Evolutionary conservation across 371 early-diverging fungal genomes (phyloP).

Genomic region (Rhizomucor pusillus): DNA sequence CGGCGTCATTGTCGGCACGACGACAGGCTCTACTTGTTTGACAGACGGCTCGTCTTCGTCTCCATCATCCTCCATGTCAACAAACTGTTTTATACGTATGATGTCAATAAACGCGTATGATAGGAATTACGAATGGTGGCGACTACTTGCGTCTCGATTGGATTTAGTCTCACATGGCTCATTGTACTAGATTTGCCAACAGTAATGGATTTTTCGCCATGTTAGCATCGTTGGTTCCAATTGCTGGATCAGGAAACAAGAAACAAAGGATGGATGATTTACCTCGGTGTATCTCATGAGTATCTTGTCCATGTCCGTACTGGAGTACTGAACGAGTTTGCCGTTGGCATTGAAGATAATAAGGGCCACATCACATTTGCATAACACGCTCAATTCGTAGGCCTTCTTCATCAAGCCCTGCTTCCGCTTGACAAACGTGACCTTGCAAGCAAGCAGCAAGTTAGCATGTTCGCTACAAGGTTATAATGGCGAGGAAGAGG

Average conservation of each 20-base stretch:
- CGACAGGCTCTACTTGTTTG: not conserved
- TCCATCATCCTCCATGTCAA: not conserved
- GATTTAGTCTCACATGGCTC: constrained; percentile 42
- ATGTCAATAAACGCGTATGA: no score
- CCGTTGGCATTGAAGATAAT: constrained; percentile 91
- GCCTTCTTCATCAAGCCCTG: constrained; percentile 99
- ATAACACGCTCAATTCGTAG: constrained; percentile 95
- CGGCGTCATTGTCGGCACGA: not conserved
- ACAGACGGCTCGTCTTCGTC: not conserved
- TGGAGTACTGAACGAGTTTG: constrained; percentile 91
- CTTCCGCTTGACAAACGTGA: constrained; percentile 96
- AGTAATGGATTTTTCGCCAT: not conserved
- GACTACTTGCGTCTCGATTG: constrained; percentile 33
- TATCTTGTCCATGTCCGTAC: constrained; percentile 89
- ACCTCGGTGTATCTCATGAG: constrained; percentile 91
- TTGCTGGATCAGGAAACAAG: not conserved
- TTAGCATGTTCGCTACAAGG: not conserved
- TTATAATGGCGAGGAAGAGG: not conserved
- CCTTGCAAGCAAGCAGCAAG: constrained; percentile 35
- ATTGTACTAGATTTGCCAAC: constrained; percentile 21
- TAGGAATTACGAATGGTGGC: not conserved
- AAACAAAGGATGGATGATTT: constrained; percentile 9
- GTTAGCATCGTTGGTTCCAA: not conserved
- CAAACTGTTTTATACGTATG: not conserved
- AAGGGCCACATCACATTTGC: constrained; percentile 95